A percentile compares a stretch with the other conserved stretches of the same genome.
phyloP scores from a whole-genome alignment of 2,329 filamentous ascomycete species.

The Pseudocercospora vitis region DNA sequence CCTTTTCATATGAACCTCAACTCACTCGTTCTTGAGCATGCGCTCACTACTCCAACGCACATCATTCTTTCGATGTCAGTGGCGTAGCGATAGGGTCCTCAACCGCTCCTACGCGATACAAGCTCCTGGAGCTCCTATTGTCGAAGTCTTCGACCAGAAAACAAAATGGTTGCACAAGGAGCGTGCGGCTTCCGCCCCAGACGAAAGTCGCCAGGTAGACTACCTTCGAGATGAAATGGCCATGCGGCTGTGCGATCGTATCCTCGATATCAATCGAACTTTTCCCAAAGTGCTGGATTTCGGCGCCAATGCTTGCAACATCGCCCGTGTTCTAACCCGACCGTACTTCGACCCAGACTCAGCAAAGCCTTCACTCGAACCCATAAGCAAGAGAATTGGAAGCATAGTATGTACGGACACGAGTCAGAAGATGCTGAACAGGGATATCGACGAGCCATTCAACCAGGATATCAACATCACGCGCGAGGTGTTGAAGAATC shows the following conservation, averaged over 20 bases:
- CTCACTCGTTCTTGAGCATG: constrained; percentile 20
- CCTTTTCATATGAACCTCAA: no score
- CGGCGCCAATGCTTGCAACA: constrained; percentile 92
- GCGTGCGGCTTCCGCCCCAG: constrained; percentile 69
- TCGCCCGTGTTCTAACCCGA: constrained; percentile 73
- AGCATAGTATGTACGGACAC: constrained; percentile 80
- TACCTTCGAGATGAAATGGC: constrained; percentile 95
- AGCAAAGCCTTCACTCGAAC: constrained; percentile 59
- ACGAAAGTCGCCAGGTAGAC: constrained; percentile 76
- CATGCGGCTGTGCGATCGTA: constrained; percentile 74
- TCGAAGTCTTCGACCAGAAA: constrained; percentile 87
- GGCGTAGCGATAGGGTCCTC: constrained; percentile 1
- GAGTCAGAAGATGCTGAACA: constrained; percentile 73
- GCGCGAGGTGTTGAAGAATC: constrained; percentile 71
- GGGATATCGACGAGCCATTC: constrained; percentile 73
- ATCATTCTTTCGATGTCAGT: constrained; percentile 4
- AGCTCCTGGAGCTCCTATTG: constrained; percentile 70
- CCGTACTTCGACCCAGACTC: constrained; percentile 65
- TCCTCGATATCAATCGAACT: constrained; percentile 88
- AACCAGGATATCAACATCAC: constrained; percentile 71
- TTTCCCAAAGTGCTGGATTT: constrained; percentile 86
- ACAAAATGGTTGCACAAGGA: constrained; percentile 92
- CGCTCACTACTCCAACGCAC: constrained; percentile 19
- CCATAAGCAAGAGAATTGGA: constrained; percentile 69
- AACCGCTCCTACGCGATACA: constrained; percentile 67